Conservation (phyloP, 805 yeast genomes). For the Yarrowia hollandica region DNA sequence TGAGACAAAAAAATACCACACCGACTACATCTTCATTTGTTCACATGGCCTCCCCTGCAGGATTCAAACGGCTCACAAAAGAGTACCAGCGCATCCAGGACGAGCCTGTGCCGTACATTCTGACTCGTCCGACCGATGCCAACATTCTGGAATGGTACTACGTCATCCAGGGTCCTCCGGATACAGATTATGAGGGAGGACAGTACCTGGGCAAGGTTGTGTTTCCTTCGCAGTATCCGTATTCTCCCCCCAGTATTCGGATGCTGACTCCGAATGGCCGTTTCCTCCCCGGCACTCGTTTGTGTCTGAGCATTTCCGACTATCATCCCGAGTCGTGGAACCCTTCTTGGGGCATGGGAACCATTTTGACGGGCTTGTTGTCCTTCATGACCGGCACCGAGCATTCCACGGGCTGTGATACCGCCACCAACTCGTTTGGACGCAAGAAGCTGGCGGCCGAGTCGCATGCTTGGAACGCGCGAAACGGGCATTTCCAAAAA, state of each 20-base stretch:
- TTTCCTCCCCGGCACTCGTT: constrained; percentile 73
- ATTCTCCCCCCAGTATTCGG: constrained; percentile 81
- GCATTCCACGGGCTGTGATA: constrained; percentile 69
- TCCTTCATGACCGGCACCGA: constrained; percentile 93
- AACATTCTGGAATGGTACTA: constrained; percentile 94
- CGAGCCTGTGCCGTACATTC: constrained; percentile 80
- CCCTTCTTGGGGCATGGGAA: constrained; percentile 92
- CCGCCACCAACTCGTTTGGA: constrained; percentile 57
- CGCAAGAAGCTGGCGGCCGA: constrained; percentile 56
- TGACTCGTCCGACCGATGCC: constrained; percentile 81
- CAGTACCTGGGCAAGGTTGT: constrained; percentile 83
- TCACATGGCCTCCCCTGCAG: constrained; percentile 17
- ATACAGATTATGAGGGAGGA: constrained; percentile 81
- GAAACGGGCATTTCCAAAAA: background rate
- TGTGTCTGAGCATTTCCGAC: constrained; percentile 91
- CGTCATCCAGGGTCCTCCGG: constrained; percentile 89
- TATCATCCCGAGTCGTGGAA: constrained; percentile 95
- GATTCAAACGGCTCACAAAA: constrained; percentile 53
- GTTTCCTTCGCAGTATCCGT: constrained; percentile 87
- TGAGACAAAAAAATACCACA: no score
- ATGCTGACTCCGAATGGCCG: constrained; percentile 72
- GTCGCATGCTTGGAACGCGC: constrained; percentile 61
- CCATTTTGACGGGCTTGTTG: constrained; percentile 80
- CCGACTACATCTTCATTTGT: no score
- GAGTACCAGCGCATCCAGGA: constrained; percentile 77